Evolutionary conservation across 1,284 basidiomycete species (phyloP).

Genomic region (Amylostereum chailletii): DNA sequence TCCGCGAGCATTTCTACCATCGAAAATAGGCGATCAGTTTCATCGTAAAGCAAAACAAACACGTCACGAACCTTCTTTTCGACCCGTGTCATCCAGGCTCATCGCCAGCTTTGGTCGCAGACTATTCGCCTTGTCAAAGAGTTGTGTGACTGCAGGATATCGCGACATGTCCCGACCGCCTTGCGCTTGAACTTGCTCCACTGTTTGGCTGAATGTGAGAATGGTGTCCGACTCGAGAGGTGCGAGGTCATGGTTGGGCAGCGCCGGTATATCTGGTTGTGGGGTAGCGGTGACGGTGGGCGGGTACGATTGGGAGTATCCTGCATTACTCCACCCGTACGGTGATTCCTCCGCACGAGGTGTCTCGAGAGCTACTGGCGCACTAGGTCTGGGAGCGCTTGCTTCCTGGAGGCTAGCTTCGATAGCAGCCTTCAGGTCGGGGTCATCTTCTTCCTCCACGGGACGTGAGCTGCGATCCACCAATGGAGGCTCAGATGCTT

Average conservation of each 20-base stretch:
- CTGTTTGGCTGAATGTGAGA: slow-evolving; percentile 81
- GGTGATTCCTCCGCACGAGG: slow-evolving; percentile 34
- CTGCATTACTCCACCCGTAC: slow-evolving; percentile 26
- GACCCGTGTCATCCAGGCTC: slow-evolving; percentile 78
- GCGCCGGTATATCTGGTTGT: slow-evolving; percentile 35
- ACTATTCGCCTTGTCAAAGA: slow-evolving; percentile 79
- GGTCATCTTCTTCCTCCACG: slow-evolving; percentile 81
- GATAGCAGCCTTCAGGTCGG: slow-evolving; percentile 89
- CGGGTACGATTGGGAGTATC: slow-evolving; percentile 17
- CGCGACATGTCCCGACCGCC: slow-evolving; percentile 71
- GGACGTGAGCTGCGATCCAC: slow-evolving; percentile 47
- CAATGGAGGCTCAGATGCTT: slow-evolving; percentile 67
- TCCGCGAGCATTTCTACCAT: slow-evolving; percentile 71
- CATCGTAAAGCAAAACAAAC: not conserved
- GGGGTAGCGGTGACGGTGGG: slow-evolving; percentile 12
- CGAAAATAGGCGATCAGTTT: slow-evolving; percentile 3
- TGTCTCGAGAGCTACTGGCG: slow-evolving; percentile 55
- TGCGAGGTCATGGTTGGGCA: slow-evolving; percentile 73
- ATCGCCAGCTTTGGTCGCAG: slow-evolving; percentile 79
- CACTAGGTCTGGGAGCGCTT: slow-evolving; percentile 71
- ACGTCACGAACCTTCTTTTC: slow-evolving; percentile 60
- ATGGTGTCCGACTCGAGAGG: slow-evolving; percentile 79
- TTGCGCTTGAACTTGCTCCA: slow-evolving; percentile 76
- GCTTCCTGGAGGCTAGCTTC: slow-evolving; percentile 90
- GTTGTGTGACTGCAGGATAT: slow-evolving; percentile 75